Percentiles rank a stretch among this genome's conserved stretches.
Evolutionary conservation across 75 land plant genomes (phyloP).

Genomic region (Sequoiadendron giganteum): DNA sequence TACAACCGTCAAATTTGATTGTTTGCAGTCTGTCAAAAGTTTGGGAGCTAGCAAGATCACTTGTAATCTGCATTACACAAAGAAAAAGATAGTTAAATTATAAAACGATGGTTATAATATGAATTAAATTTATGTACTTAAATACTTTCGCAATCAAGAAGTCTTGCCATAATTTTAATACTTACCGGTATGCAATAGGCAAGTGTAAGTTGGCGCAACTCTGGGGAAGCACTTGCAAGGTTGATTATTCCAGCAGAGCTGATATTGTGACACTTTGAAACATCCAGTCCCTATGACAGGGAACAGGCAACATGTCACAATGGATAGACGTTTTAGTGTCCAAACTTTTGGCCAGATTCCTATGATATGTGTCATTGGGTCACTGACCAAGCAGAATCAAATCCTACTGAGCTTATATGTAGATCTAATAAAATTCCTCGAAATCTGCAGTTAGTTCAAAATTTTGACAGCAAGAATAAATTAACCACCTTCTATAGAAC

Average conservation of each 20-base stretch:
- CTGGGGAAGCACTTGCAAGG: conserved; percentile 33
- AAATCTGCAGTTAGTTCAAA: neutral
- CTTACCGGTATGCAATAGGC: conserved; percentile 44
- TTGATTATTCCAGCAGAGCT: conserved; percentile 47
- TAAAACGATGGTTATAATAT: neutral
- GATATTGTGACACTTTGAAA: conserved; percentile 54
- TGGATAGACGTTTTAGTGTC: neutral
- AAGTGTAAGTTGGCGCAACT: conserved; percentile 43
- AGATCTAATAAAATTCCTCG: neutral
- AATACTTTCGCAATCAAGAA: neutral
- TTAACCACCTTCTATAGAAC: neutral
- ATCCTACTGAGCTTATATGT: neutral
- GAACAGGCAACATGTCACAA: neutral
- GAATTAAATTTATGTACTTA: neutral
- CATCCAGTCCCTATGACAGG: conserved; percentile 41
- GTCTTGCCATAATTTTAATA: neutral
- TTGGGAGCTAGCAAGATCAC: conserved; percentile 25
- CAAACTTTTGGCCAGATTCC: neutral
- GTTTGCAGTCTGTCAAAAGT: conserved; percentile 43
- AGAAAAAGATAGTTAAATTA: neutral
- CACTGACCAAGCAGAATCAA: neutral
- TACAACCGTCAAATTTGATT: conserved; percentile 78
- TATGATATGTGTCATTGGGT: neutral
- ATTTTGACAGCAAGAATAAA: neutral
- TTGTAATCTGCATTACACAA: conserved; percentile 35